A percentile compares a stretch with the other conserved stretches of the same genome.
phyloP scores from a whole-genome alignment of 805 yeast species.

The Nematodospora valgi region DNA sequence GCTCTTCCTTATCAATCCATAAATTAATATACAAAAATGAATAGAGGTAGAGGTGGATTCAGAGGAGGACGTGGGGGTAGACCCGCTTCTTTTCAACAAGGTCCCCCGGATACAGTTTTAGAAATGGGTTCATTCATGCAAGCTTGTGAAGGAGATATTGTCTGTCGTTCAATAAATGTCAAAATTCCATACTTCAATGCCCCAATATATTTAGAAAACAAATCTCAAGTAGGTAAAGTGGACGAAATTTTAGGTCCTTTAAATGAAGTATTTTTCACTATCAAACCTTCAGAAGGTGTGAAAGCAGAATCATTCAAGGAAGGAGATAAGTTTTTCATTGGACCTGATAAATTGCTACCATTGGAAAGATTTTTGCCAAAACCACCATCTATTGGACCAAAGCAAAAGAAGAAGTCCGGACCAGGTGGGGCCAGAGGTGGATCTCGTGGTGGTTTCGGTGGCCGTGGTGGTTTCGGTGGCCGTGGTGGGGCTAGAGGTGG shows the following conservation, averaged over 20 bases:
- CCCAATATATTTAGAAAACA: constrained; percentile 94
- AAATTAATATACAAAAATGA: constrained; percentile 44
- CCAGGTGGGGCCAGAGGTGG: constrained; percentile 45
- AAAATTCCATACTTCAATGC: constrained; percentile 98
- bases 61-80: constrained; percentile 68
- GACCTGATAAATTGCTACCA: constrained; percentile 92
- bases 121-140: constrained; percentile 94
- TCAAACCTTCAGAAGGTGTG: constrained; percentile 94
- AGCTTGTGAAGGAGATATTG: constrained; percentile 95
- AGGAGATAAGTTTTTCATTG: constrained; percentile 95
- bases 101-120: constrained; percentile 93
- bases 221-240: constrained; percentile 93
- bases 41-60: constrained; percentile 70
- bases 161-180: constrained; percentile 90
- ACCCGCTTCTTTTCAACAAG: constrained; percentile 72
- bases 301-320: constrained; percentile 89
- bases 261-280: constrained; percentile 96
- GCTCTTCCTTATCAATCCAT: too few species aligned
- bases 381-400: constrained; percentile 85
- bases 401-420: constrained; percentile 68
- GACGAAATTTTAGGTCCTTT: constrained; percentile 98
- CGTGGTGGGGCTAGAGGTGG: constrained; percentile 48
- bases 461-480: constrained; percentile 38
- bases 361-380: constrained; percentile 95
- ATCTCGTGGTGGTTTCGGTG: constrained; percentile 33